Percentiles rank a stretch among this genome's conserved stretches.
phyloP scores from a whole-genome alignment of 768 basidiomycete genomes.

The Leucogyrophana mollusca region DNA sequence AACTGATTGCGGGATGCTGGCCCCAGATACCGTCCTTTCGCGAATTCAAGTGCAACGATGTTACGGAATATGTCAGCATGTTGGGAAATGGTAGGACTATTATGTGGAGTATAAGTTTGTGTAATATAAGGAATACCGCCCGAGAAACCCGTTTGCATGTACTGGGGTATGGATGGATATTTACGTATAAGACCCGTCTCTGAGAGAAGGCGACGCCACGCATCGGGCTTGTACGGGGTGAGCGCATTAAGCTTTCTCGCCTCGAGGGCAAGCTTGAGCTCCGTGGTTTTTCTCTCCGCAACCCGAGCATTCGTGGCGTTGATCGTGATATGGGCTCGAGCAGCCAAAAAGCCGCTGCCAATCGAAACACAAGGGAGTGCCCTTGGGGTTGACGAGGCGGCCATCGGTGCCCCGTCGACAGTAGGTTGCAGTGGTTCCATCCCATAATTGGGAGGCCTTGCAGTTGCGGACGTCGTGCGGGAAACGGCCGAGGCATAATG shows the following conservation, averaged over 20 bases:
- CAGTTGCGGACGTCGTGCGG: conserved; percentile 24
- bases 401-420: not conserved
- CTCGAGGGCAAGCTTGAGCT: conserved; percentile 3
- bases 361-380: conserved; percentile 31
- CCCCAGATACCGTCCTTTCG: conserved; percentile 27
- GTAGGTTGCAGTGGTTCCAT: conserved; percentile 9
- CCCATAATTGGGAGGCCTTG: conserved; percentile 17
- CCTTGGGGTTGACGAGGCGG: conserved; percentile 8
- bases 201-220: not conserved
- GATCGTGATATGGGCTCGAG: conserved; percentile 14
- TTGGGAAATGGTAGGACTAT: not conserved
- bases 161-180: not conserved
- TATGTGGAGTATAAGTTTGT: not conserved
- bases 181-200: not conserved
- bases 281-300: conserved; percentile 24
- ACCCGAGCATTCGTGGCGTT: conserved; percentile 39
- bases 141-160: not conserved
- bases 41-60: conserved; percentile 6
- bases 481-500: conserved; percentile 31
- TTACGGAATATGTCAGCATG: not conserved
- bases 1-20: conserved; percentile 24
- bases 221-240: not conserved
- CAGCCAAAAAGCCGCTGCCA: conserved; percentile 33
- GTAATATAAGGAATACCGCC: not conserved
- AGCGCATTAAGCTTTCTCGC: not conserved